phyloP scores from a whole-genome alignment of 2,329 filamentous ascomycete species.

The Diaporthe capsici region DNA sequence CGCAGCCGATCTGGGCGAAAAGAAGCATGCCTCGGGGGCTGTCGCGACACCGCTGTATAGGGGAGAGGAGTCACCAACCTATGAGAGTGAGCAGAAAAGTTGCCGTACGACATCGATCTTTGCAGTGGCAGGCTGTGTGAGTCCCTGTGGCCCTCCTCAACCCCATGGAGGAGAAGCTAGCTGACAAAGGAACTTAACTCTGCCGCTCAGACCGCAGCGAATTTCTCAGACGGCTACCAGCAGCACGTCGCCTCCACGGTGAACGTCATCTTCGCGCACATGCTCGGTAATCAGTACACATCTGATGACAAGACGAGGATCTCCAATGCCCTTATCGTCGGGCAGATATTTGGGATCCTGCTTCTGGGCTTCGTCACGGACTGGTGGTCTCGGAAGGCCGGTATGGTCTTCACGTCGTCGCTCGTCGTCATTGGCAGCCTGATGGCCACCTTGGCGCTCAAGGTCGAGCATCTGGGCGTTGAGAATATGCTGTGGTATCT shows the following conservation, averaged over 20 bases:
- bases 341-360: slow-evolving; percentile 51
- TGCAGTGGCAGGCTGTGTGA: slow-evolving; percentile 33
- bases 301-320: slow-evolving; percentile 49
- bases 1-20: neutral
- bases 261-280: slow-evolving; percentile 51
- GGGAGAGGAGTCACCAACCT: rapidly evolving
- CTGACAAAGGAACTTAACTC: neutral
- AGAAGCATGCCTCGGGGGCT: neutral
- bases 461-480: slow-evolving; percentile 45
- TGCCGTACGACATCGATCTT: slow-evolving; percentile 17
- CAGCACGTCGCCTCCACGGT: slow-evolving; percentile 50
- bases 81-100: neutral
- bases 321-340: slow-evolving; percentile 51
- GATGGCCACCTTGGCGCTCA: slow-evolving; percentile 54
- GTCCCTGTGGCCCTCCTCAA: neutral
- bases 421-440: slow-evolving; percentile 51
- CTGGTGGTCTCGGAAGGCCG: slow-evolving; percentile 50
- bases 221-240: slow-evolving; percentile 52
- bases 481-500: slow-evolving; percentile 55
- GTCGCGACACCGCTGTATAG: neutral
- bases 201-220: slow-evolving; percentile 43
- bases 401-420: slow-evolving; percentile 49
- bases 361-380: slow-evolving; percentile 51
- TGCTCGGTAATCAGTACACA: slow-evolving; percentile 49
- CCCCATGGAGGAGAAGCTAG: rapidly evolving